phyloP scores from a whole-genome alignment of 1,139 yeast species.

The Magnusiomyces clavatus region DNA sequence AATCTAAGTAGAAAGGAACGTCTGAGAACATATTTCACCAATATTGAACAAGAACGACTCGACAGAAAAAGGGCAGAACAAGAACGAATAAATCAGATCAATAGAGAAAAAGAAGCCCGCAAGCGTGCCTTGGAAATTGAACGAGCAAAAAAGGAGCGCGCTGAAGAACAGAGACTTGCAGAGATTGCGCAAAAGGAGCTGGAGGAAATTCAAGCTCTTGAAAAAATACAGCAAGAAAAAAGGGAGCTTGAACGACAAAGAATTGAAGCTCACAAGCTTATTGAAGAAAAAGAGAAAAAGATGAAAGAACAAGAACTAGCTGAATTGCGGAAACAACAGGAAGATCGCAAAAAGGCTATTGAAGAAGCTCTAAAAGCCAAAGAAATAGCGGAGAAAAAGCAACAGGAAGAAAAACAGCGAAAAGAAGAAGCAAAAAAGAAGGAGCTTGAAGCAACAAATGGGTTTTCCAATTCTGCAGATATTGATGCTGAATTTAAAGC shows the following conservation, averaged over 20 bases:
- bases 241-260: slow-evolving; percentile 18
- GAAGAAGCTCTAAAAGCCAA: slow-evolving; percentile 15
- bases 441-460: slow-evolving; percentile 6
- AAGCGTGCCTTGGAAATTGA: slow-evolving; percentile 18
- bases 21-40: background rate
- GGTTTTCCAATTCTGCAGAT: slow-evolving; percentile 33
- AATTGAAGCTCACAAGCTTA: slow-evolving; percentile 13
- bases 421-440: slow-evolving; percentile 2
- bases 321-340: background rate
- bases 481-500: slow-evolving; percentile 44
- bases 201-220: slow-evolving; percentile 15
- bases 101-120: slow-evolving; percentile 19
- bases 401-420: slow-evolving; percentile 9
- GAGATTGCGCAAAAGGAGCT: slow-evolving; percentile 13
- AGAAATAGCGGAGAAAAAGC: slow-evolving; percentile 13
- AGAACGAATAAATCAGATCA: slow-evolving; percentile 17
- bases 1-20: background rate
- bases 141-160: slow-evolving; percentile 20
- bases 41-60: slow-evolving; percentile 10
- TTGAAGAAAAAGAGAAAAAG: slow-evolving; percentile 15
- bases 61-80: slow-evolving; percentile 17
- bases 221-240: slow-evolving; percentile 17
- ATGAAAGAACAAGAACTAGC: background rate
- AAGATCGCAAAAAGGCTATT: slow-evolving; percentile 1
- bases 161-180: slow-evolving; percentile 19